Percentiles rank a stretch among this genome's conserved stretches.
These are phyloP conservation scores for Persicaria tinctoria DNA, from an alignment of 148 eudicot genomes.

Conservation along the genomic window DNA sequence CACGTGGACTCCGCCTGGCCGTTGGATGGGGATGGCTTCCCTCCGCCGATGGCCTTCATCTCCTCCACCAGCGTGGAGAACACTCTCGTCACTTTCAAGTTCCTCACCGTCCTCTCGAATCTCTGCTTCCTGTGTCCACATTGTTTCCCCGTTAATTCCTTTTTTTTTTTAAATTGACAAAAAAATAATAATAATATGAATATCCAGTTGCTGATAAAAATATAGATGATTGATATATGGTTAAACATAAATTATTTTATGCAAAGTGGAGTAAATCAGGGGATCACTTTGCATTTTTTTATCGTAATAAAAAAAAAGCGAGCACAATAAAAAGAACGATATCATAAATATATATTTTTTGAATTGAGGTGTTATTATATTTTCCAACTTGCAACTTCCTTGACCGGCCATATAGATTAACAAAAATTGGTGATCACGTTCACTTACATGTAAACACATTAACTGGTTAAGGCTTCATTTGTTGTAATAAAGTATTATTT, in stretches of 20 bases:
- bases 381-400: not conserved
- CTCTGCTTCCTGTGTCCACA: constrained; percentile 50
- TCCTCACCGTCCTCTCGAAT: constrained; percentile 59
- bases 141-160: not conserved
- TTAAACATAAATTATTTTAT: no score
- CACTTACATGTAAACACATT: not conserved
- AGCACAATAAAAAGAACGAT: no score
- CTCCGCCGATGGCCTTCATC: constrained; percentile 75
- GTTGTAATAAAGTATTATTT: not conserved
- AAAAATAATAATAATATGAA: no score
- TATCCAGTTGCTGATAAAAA: no score
- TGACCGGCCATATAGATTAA: not conserved
- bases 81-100: constrained; percentile 57
- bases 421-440: not conserved
- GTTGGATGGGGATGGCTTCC: constrained; percentile 15
- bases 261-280: no score
- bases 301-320: no score
- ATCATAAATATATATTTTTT: no score
- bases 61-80: constrained; percentile 75
- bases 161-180: no score
- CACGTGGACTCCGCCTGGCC: constrained; percentile 21
- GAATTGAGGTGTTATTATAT: not conserved
- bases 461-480: not conserved
- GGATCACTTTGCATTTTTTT: no score
- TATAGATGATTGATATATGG: no score